Base-by-base conservation (phyloP, 768 basidiomycete species). In the Austroboletus eburneus region DNA sequence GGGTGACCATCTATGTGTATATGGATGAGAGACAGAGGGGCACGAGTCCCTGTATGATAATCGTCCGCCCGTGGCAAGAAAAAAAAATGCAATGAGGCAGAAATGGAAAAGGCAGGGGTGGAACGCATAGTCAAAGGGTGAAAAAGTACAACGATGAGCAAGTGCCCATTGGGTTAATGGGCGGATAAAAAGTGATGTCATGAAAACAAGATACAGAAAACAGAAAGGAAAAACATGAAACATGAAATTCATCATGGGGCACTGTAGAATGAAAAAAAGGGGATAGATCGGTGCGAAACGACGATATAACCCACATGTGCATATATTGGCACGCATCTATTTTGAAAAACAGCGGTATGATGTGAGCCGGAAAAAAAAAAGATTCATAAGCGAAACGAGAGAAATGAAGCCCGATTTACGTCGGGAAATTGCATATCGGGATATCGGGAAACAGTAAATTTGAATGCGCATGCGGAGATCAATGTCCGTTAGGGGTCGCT, bases 391-490 rank as follows among this genome's bases (percentile, higher is more conserved):
- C 34, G 18, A 17, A 10, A n/a, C 13, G 33, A 27, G 32, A 43
- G 39, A 25, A 29, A 27, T 27, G 27, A 12, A 27, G 12, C 7
- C 5, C 37, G 38, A 16, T 48, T 27, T 48, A 30, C 42, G n/a
- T 36, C 39, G 20, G 45, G 51, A 27, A n/a, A 52, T 50, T 49
- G 50, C 48, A 48, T 53, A 50, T 52, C 21, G 29, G 23, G 22
- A 48, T 53, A 50, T 52, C 21, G 29, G 23, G 22, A 49, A 60
- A 60, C 35, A 47, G 43, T 61, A 52, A 27, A 61, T 45, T 43
- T 32, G 56, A 42, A 45, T 24, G 51, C 36, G 50, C 38, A 25
- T 23, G 33, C 48, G 46, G 52, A 35, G 24, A 50, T 51, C 51
- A 49, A 36, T 43, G 38, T 48, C 49, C 49, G 42, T 49, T 39